Percentiles rank a stretch among this genome's conserved stretches.
These are phyloP conservation scores for Botrytis hyacinthi DNA, from an alignment of 2,329 filamentous ascomycete genomes.

Conservation along the genomic window DNA sequence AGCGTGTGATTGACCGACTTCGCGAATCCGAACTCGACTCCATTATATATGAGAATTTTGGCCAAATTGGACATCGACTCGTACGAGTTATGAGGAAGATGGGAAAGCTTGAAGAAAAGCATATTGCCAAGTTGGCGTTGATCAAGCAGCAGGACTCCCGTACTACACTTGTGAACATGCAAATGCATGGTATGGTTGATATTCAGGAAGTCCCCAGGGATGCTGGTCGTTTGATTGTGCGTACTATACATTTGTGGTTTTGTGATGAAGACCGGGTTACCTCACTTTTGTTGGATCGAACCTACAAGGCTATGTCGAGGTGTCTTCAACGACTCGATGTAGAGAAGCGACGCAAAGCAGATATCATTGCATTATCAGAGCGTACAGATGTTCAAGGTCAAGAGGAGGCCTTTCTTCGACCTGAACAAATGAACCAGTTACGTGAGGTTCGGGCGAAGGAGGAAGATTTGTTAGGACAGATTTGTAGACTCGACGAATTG, in stretches of 20 bases:
- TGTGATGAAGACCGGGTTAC: constrained; percentile 75
- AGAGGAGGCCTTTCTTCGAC: constrained; percentile 68
- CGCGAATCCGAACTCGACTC: constrained; percentile 78
- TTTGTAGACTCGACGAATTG: constrained; percentile 79
- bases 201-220: constrained; percentile 94
- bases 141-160: constrained; percentile 85
- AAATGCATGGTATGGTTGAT: constrained; percentile 81
- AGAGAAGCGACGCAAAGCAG: constrained; percentile 68
- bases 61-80: constrained; percentile 74
- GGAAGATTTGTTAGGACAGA: constrained; percentile 73
- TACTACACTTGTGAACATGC: constrained; percentile 79
- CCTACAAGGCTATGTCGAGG: constrained; percentile 87
- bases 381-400: constrained; percentile 83
- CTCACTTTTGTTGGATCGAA: constrained; percentile 70
- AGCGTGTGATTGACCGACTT: constrained; percentile 66
- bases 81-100: constrained; percentile 80
- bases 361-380: constrained; percentile 77
- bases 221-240: constrained; percentile 73
- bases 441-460: constrained; percentile 60
- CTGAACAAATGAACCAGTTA: constrained; percentile 67
- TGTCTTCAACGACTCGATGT: constrained; percentile 76
- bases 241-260: constrained; percentile 89
- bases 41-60: constrained; percentile 75
- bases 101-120: constrained; percentile 94
- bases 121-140: constrained; percentile 74